Evolutionary conservation across 164 flowering plant species (phyloP).

Genomic region (Tinospora cordifolia): DNA sequence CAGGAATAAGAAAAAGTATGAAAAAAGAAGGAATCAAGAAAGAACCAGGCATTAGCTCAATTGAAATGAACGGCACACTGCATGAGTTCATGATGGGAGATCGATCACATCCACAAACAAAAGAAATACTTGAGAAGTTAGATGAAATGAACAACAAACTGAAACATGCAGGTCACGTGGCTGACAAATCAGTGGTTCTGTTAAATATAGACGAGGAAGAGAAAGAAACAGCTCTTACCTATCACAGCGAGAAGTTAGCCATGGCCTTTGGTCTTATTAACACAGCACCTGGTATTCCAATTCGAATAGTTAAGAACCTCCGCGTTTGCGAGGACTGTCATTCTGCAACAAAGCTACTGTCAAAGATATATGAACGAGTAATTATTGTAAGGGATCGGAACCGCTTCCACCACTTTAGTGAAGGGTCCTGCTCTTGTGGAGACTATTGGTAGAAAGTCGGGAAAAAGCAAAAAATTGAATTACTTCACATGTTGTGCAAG

Average conservation of each 20-base stretch:
- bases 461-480: neutral
- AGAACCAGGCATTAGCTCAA: conserved; percentile 40
- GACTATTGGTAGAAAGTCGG: conserved; percentile 43
- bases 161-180: conserved; percentile 31
- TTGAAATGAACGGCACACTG: conserved; percentile 40
- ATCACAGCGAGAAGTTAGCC: conserved; percentile 50
- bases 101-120: conserved; percentile 23
- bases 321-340: conserved; percentile 39
- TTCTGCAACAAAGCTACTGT: conserved; percentile 30
- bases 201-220: conserved; percentile 43
- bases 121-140: conserved; percentile 28
- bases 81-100: conserved; percentile 43
- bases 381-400: conserved; percentile 48
- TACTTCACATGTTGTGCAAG: neutral
- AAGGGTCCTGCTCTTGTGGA: conserved; percentile 44
- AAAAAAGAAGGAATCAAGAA: conserved; percentile 33
- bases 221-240: conserved; percentile 38
- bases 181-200: conserved; percentile 32
- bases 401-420: conserved; percentile 44
- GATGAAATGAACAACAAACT: conserved; percentile 40
- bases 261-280: conserved; percentile 47
- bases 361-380: conserved; percentile 36
- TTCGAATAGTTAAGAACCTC: conserved; percentile 42
- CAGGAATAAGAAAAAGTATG: conserved; percentile 34
- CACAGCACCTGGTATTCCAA: conserved; percentile 33